These are phyloP conservation scores for Penicillium sp. DNA, from an alignment of 2,329 filamentous ascomycete genomes.

Conservation along the genomic window DNA sequence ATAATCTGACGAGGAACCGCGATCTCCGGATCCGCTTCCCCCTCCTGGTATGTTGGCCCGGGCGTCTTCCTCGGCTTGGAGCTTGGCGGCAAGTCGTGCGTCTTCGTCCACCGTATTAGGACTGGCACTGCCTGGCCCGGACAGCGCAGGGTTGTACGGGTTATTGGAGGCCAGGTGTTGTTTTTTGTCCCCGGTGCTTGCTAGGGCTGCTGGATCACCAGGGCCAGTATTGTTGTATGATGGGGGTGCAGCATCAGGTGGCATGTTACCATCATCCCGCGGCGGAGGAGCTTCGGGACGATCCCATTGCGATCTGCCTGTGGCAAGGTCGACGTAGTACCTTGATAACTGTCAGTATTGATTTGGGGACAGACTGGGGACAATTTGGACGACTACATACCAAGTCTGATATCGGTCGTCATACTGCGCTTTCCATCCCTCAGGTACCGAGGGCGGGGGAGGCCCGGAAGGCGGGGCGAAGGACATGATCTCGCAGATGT, in stretches of 20 bases:
- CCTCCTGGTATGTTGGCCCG: constrained; percentile 42
- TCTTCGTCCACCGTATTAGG: constrained; percentile 57
- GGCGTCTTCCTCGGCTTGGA: constrained; percentile 81
- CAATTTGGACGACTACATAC: constrained; percentile 38
- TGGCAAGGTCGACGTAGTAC: constrained; percentile 89
- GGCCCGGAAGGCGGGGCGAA: constrained; percentile 47
- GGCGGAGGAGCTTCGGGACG: constrained; percentile 68
- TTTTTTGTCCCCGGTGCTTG: constrained; percentile 43
- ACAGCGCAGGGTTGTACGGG: constrained; percentile 54
- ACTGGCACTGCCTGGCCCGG: constrained; percentile 1
- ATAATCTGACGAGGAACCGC: constrained; percentile 47
- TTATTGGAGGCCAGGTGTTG: constrained; percentile 62
- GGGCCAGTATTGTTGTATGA: constrained; percentile 58
- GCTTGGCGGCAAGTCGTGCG: constrained; percentile 66
- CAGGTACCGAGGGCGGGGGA: constrained; percentile 61
- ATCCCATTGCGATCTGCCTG: constrained; percentile 88
- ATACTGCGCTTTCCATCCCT: constrained; percentile 81
- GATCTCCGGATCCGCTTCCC: constrained; percentile 4
- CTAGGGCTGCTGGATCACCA: constrained; percentile 40
- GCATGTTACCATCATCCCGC: constrained; percentile 33
- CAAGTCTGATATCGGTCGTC: constrained; percentile 88
- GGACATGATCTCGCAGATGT: constrained; percentile 27
- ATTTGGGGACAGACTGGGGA: neutral
- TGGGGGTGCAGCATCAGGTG: constrained; percentile 45
- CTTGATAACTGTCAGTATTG: constrained; percentile 41